These are phyloP conservation scores for Diddensiella santjacobensis DNA, from an alignment of 805 yeast species.

Conservation along the genomic window DNA sequence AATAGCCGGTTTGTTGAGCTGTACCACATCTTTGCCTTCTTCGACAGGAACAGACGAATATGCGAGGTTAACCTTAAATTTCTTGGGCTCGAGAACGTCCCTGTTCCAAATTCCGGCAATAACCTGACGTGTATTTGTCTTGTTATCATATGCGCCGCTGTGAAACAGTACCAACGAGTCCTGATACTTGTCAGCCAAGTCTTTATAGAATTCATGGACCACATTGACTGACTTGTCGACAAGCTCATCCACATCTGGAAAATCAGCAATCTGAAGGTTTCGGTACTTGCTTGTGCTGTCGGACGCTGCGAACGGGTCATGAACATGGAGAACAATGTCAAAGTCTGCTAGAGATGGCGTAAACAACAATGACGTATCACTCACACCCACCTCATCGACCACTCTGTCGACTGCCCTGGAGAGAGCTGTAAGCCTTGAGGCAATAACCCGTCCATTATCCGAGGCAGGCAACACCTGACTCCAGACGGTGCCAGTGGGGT, in stretches of 20 bases:
- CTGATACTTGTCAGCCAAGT: conserved; percentile 59
- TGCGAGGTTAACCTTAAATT: conserved; percentile 77
- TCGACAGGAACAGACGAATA: conserved; percentile 61
- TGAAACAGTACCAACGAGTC: conserved; percentile 67
- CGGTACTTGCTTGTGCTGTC: conserved; percentile 37
- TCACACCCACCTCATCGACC: conserved; percentile 29
- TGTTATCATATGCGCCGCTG: conserved; percentile 45
- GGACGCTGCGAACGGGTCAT: conserved; percentile 40
- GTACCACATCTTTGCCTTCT: conserved; percentile 46
- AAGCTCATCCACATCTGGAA: conserved; percentile 33
- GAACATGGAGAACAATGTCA: conserved; percentile 69
- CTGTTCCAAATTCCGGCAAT: conserved; percentile 84
- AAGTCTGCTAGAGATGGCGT: conserved; percentile 81
- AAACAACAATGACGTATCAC: conserved; percentile 44
- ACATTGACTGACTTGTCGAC: conserved; percentile 55
- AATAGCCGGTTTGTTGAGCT: conserved; percentile 68
- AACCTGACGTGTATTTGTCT: conserved; percentile 36
- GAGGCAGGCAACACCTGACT: conserved; percentile 50
- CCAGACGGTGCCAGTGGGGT: conserved; percentile 85
- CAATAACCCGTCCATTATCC: conserved; percentile 59
- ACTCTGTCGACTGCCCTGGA: conserved; percentile 68
- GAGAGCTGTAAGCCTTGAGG: conserved; percentile 82
- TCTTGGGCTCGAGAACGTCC: conserved; percentile 50
- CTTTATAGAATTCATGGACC: conserved; percentile 53
- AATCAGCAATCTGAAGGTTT: conserved; percentile 37